Percentiles rank a stretch among this genome's conserved stretches.
These are phyloP conservation scores for Candida mesenterica DNA, from an alignment of 1,139 yeast species.

Conservation along the genomic window DNA sequence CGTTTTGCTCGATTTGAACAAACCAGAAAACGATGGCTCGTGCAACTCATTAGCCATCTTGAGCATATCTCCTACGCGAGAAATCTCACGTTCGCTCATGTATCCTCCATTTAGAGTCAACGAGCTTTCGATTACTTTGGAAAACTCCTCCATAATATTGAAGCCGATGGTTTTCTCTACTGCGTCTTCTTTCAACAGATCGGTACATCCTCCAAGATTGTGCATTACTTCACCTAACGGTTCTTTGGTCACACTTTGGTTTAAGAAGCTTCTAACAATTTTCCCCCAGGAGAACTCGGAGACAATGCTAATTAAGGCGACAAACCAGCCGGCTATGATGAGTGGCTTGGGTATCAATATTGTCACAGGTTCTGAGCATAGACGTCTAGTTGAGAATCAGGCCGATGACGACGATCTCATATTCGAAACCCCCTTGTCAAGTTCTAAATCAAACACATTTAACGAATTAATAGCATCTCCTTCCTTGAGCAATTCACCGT, in stretches of 20 bases:
- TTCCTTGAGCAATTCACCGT: slow-evolving; percentile 17
- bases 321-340: slow-evolving; percentile 19
- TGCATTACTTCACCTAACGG: slow-evolving; percentile 17
- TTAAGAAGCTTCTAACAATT: slow-evolving; percentile 25
- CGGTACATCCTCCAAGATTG: slow-evolving; percentile 5
- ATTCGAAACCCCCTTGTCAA: slow-evolving; percentile 12
- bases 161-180: slow-evolving; percentile 27
- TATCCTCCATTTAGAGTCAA: slow-evolving; percentile 41
- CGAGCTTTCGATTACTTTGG: slow-evolving; percentile 25
- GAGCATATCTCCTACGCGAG: slow-evolving; percentile 9
- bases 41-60: slow-evolving; percentile 44
- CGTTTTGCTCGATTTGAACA: slow-evolving; percentile 26
- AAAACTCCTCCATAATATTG: slow-evolving; percentile 23
- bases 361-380: slow-evolving; percentile 20
- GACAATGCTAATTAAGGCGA: slow-evolving; percentile 14
- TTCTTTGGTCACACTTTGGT: slow-evolving; percentile 26
- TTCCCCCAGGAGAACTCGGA: slow-evolving; percentile 35
- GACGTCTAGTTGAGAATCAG: slow-evolving; percentile 1
- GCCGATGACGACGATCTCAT: not conserved
- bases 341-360: slow-evolving; percentile 39
- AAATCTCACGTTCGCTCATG: slow-evolving; percentile 23
- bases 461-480: slow-evolving; percentile 25
- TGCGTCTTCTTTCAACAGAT: slow-evolving; percentile 1
- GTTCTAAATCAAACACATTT: slow-evolving; percentile 17
- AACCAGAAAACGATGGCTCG: slow-evolving; percentile 16